Conservation (phyloP, 2,329 filamentous ascomycete genomes). For the Ceratocystis albifundus region DNA sequence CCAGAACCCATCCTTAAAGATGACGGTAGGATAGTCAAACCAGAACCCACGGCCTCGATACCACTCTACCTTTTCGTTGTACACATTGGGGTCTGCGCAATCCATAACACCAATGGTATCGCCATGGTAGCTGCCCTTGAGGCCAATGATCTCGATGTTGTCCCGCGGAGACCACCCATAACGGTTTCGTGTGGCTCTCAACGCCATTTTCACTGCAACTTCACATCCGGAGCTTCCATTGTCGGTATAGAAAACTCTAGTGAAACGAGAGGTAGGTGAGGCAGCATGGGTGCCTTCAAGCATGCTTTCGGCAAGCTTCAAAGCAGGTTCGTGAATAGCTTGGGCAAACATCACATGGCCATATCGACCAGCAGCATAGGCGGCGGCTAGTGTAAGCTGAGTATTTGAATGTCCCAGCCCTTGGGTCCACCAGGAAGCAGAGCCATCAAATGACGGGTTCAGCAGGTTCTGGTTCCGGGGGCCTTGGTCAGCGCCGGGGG, state of each 20-base stretch:
- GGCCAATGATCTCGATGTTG: slow-evolving; percentile 56
- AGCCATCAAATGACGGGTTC: slow-evolving; percentile 64
- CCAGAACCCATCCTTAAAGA: slow-evolving; percentile 57
- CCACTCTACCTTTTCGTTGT: slow-evolving; percentile 78
- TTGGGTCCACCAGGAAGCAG: slow-evolving; percentile 87
- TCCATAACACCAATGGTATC: slow-evolving; percentile 88
- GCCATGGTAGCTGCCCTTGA: slow-evolving; percentile 74
- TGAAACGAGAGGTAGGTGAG: slow-evolving; percentile 36
- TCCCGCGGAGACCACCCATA: slow-evolving; percentile 52
- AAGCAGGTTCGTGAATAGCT: slow-evolving; percentile 65
- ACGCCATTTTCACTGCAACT: slow-evolving; percentile 74
- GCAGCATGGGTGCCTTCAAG: slow-evolving; percentile 50
- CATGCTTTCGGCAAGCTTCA: slow-evolving; percentile 55
- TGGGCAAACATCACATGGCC: slow-evolving; percentile 83
- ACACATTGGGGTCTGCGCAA: slow-evolving; percentile 63
- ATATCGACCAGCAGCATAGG: slow-evolving; percentile 71
- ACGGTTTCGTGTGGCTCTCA: slow-evolving; percentile 54
- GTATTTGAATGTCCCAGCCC: slow-evolving; percentile 72
- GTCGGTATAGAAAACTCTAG: slow-evolving; percentile 69
- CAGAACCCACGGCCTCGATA: slow-evolving; percentile 67
- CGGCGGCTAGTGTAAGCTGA: slow-evolving; percentile 57
- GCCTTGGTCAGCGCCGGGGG: slow-evolving; percentile 22
- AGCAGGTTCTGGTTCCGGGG: slow-evolving; percentile 34
- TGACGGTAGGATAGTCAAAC: slow-evolving; percentile 67
- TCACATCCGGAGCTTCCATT: slow-evolving; percentile 76